Conservation (phyloP, 176 grass and related monocot species). For the Oryza brachyantha region DNA sequence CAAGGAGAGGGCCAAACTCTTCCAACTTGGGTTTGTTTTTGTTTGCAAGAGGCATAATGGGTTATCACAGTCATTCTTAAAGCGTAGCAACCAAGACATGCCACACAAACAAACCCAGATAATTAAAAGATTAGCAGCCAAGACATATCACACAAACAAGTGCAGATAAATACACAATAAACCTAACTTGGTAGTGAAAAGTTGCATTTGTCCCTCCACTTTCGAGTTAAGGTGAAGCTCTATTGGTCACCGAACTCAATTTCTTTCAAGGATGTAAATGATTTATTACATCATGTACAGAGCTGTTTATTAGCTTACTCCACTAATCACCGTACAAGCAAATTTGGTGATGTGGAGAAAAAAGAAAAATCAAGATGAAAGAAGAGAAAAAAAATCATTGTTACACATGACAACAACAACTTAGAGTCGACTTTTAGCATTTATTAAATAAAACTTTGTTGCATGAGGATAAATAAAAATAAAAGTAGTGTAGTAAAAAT, state of each 20-base stretch:
- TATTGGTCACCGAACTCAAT: not conserved
- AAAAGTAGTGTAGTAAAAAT: too few relatives aligned
- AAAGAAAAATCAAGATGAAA: too few relatives aligned
- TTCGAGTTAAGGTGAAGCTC: not conserved
- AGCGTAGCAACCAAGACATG: not conserved
- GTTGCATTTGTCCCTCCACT: not conserved
- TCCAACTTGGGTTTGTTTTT: not conserved
- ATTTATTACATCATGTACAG: too few relatives aligned
- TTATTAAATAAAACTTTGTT: too few relatives aligned
- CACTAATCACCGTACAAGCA: too few relatives aligned
- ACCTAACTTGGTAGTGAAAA: not conserved
- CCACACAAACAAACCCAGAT: not conserved
- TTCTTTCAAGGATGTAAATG: not conserved
- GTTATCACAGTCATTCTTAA: not conserved
- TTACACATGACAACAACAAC: too few relatives aligned
- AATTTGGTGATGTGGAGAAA: too few relatives aligned
- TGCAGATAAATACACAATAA: not conserved
- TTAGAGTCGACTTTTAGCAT: too few relatives aligned
- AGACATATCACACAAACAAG: not conserved
- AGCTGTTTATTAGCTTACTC: too few relatives aligned
- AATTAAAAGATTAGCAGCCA: not conserved
- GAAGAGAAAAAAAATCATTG: too few relatives aligned
- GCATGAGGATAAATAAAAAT: too few relatives aligned
- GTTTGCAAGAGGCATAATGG: not conserved
- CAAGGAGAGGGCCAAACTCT: not conserved